These are phyloP conservation scores for Trichoderma sp. DNA, from an alignment of 2,329 filamentous ascomycete species.

Conservation along the genomic window DNA sequence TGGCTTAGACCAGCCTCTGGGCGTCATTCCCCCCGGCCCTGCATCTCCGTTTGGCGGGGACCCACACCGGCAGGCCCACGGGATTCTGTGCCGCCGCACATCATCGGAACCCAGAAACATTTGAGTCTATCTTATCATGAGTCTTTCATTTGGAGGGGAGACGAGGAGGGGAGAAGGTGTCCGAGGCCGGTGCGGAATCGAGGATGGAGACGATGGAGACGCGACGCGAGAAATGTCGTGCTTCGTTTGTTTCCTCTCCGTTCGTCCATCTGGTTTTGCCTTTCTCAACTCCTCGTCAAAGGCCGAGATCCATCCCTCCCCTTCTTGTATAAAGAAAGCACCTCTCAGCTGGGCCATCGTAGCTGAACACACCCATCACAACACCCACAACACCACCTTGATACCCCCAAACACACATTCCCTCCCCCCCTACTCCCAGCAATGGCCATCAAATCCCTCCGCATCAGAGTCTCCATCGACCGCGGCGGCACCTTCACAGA, in stretches of 20 bases:
- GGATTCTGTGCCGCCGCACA: constrained; percentile 9
- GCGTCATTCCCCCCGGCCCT: neutral
- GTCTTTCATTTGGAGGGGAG: neutral
- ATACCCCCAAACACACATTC: no score
- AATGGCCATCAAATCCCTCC: constrained; percentile 34
- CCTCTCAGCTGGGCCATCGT: neutral
- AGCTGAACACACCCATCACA: neutral
- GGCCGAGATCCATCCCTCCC: neutral
- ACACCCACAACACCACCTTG: constrained; percentile 3
- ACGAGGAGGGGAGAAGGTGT: neutral
- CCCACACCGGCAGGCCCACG: constrained; percentile 10
- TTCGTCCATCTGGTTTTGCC: neutral
- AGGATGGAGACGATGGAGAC: neutral
- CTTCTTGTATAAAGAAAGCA: no score
- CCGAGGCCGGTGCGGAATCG: constrained; percentile 1
- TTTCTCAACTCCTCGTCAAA: neutral
- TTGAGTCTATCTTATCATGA: neutral
- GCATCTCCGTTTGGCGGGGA: constrained; percentile 22
- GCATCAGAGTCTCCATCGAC: constrained; percentile 42
- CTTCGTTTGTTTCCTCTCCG: neutral
- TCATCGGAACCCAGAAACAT: neutral
- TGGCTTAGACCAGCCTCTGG: neutral
- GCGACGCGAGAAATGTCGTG: neutral
- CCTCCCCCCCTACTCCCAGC: neutral
- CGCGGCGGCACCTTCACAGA: constrained; percentile 65